Evolutionary conservation across 768 basidiomycete species (phyloP).

Genomic region (Rhizopogon salebrosus): DNA sequence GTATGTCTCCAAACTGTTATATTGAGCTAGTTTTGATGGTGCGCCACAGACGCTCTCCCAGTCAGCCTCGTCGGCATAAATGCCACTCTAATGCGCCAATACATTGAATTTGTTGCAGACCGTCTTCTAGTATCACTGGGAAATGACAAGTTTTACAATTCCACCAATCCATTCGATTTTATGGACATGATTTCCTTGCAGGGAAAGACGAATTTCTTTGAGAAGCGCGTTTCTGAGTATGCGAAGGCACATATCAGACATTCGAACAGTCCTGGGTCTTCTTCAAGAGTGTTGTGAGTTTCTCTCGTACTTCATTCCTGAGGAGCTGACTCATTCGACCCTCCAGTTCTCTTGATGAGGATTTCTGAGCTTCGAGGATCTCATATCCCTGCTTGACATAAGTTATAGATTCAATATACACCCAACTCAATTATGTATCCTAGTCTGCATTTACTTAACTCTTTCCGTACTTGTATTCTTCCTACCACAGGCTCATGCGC

Average conservation of each 20-base stretch:
- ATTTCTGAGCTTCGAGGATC: not conserved
- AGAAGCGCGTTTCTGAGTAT: slow-evolving; percentile 89
- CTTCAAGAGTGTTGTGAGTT: not conserved
- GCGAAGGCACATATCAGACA: slow-evolving; percentile 58
- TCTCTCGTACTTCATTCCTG: no score
- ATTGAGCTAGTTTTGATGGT: not conserved
- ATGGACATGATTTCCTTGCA: slow-evolving; percentile 95
- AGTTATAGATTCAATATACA: not conserved
- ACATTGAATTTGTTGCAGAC: slow-evolving; percentile 90
- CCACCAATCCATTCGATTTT: slow-evolving; percentile 84
- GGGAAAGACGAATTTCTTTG: slow-evolving; percentile 97
- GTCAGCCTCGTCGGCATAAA: slow-evolving; percentile 91
- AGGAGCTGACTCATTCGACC: not conserved
- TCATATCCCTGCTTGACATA: not conserved
- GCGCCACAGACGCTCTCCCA: slow-evolving; percentile 71
- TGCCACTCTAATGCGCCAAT: slow-evolving; percentile 76
- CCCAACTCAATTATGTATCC: not conserved
- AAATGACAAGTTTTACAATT: slow-evolving; percentile 72
- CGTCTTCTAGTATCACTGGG: slow-evolving; percentile 81
- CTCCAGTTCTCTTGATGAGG: slow-evolving; percentile 4
- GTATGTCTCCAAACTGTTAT: slow-evolving; percentile 29
- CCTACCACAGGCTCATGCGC: no score
- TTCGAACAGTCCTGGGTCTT: not conserved
- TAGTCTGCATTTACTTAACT: not conserved
- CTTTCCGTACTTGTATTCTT: not conserved